Evolutionary conservation across 805 yeast species (phyloP).

Genomic region (Nakazawaea anatomiae): DNA sequence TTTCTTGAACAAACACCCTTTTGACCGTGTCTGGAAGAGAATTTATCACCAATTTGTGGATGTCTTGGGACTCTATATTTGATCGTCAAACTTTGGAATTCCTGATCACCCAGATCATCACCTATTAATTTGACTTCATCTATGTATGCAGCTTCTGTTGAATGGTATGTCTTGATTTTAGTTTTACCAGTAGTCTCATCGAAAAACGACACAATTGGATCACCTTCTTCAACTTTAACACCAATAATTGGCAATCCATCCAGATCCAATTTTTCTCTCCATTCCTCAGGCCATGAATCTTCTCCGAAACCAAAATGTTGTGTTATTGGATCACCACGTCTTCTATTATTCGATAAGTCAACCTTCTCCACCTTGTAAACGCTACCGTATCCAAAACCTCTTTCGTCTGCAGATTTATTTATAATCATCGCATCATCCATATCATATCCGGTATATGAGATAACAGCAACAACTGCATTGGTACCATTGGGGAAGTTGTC

Average conservation of each 20-base stretch:
- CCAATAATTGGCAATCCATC: conserved; percentile 95
- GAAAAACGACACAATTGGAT: conserved; percentile 87
- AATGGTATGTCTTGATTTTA: conserved; percentile 86
- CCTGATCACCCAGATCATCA: conserved; percentile 70
- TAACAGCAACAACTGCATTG: conserved; percentile 97
- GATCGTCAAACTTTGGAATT: conserved; percentile 79
- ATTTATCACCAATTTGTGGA: conserved; percentile 95
- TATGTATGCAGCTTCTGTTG: conserved; percentile 89
- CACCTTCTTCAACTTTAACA: conserved; percentile 85
- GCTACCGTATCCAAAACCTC: conserved; percentile 97
- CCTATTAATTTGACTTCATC: conserved; percentile 93
- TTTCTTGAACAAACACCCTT: conserved; percentile 98
- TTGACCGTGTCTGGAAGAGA: conserved; percentile 96
- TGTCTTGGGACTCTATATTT: conserved; percentile 88
- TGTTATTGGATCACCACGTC: conserved; percentile 90
- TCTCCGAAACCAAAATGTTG: conserved; percentile 93
- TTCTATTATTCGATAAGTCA: conserved; percentile 69
- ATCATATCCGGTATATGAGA: conserved; percentile 98
- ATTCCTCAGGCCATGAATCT: conserved; percentile 87
- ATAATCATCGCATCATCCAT: conserved; percentile 99
- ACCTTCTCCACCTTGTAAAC: conserved; percentile 92
- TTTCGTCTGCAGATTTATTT: conserved; percentile 94
- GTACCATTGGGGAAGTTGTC: conserved; percentile 98
- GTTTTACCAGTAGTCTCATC: conserved; percentile 92
- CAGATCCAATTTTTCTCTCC: conserved; percentile 82